Conservation (phyloP, 2,329 filamentous ascomycete genomes). For the Cordyceps pruinosa region DNA sequence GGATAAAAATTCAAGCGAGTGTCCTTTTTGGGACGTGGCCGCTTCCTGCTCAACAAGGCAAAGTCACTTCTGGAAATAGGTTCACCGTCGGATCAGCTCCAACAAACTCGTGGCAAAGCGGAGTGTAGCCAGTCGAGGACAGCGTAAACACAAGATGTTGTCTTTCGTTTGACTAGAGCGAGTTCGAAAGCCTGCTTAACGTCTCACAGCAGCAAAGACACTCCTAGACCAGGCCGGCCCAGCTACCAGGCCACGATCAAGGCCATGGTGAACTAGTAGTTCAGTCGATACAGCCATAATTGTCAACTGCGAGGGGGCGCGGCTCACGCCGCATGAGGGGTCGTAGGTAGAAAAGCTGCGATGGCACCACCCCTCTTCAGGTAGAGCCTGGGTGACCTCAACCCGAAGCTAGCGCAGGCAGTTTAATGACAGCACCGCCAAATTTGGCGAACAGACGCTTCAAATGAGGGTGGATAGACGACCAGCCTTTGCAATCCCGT, state of each 20-base stretch:
- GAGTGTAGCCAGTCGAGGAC: not conserved
- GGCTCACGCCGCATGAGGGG: not conserved
- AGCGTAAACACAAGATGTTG: not conserved
- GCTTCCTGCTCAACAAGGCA: not conserved
- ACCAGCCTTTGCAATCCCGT: not conserved
- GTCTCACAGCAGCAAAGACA: constrained; percentile 1
- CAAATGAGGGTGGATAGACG: not conserved
- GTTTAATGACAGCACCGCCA: constrained; percentile 6
- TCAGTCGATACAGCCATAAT: not conserved
- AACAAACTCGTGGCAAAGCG: not conserved
- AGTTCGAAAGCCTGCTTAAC: not conserved
- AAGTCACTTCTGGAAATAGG: not conserved
- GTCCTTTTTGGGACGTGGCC: constrained; percentile 3
- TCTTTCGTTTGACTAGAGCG: not conserved
- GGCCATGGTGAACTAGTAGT: not conserved
- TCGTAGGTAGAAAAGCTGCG: not conserved
- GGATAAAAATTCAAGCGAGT: constrained; percentile 1
- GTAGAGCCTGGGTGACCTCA: not conserved
- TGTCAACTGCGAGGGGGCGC: not conserved
- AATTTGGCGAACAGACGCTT: not conserved
- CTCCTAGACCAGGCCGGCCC: not conserved
- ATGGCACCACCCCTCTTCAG: not conserved
- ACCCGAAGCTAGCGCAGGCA: not conserved
- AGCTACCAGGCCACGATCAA: not conserved
- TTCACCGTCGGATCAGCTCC: not conserved